Percentiles rank a stretch among this genome's conserved stretches.
Conservation (phyloP, 495 filamentous ascomycete species). For the Schizothecium vesticola region DNA sequence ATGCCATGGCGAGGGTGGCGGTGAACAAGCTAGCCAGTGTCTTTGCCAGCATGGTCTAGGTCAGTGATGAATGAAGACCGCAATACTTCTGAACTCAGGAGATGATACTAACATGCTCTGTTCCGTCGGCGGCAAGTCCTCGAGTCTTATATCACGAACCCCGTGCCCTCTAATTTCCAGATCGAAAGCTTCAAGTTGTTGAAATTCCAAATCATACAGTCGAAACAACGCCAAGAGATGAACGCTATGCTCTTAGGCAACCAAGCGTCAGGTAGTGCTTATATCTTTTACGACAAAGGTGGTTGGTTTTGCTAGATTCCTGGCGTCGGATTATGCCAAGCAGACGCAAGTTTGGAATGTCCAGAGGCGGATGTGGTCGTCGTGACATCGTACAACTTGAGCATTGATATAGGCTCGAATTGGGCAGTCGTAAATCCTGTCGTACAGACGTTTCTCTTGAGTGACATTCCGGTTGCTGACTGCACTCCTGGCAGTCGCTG, state of each 20-base stretch:
- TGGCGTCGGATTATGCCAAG: not conserved
- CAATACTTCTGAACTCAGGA: not conserved
- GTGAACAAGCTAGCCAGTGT: not conserved
- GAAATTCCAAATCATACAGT: not conserved
- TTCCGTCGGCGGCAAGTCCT: not conserved
- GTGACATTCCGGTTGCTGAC: not conserved
- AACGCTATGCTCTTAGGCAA: not conserved
- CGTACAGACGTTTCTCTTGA: not conserved
- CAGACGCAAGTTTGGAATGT: not conserved
- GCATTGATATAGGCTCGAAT: not conserved
- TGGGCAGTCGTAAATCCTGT: not conserved
- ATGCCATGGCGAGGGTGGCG: slow-evolving; percentile 6
- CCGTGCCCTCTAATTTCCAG: not conserved
- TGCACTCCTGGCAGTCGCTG: not conserved
- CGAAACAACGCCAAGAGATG: not conserved
- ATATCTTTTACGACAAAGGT: not conserved
- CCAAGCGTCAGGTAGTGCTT: not conserved
- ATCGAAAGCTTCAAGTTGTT: not conserved
- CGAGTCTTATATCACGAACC: not conserved
- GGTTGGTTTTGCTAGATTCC: not conserved
- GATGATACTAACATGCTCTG: not conserved
- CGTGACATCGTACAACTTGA: not conserved
- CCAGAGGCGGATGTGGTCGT: not conserved
- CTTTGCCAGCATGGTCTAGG: not conserved
- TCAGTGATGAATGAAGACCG: not conserved